phyloP scores from a whole-genome alignment of 2,329 filamentous ascomycete genomes.

The Dendryphion nanum region DNA sequence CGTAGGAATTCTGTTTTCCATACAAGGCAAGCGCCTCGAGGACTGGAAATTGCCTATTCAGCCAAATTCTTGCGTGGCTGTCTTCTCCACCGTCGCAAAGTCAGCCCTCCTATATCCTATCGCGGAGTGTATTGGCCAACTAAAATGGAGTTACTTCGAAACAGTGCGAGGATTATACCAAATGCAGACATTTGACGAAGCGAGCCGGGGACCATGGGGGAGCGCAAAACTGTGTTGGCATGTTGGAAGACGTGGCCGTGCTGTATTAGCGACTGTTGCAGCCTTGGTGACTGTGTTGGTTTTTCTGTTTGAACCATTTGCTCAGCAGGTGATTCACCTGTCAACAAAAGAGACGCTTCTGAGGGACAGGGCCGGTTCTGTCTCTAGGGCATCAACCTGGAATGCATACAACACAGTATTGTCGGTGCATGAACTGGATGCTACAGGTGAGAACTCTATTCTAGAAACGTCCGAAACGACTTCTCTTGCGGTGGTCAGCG shows the following conservation, averaged over 20 bases:
- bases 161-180: neutral
- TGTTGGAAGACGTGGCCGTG: neutral
- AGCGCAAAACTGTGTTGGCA: neutral
- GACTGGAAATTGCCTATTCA: constrained; percentile 13
- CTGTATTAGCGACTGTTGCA: neutral
- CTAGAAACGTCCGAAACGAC: too few species aligned
- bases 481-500: too few species aligned
- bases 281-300: neutral
- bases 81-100: constrained; percentile 33
- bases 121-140: constrained; percentile 31
- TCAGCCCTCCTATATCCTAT: constrained; percentile 29
- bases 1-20: neutral
- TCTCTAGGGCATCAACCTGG: too few species aligned
- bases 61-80: constrained; percentile 33
- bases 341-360: too few species aligned
- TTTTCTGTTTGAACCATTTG: neutral
- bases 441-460: too few species aligned
- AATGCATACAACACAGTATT: too few species aligned
- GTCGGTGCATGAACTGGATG: too few species aligned
- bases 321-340: neutral
- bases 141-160: neutral
- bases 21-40: neutral
- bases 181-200: neutral
- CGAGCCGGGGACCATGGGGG: neutral
- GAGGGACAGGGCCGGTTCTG: too few species aligned